A percentile compares a stretch with the other conserved stretches of the same genome.
Evolutionary conservation across 345 rosid species (phyloP).

Genomic region (Hibiscus tridactylites): DNA sequence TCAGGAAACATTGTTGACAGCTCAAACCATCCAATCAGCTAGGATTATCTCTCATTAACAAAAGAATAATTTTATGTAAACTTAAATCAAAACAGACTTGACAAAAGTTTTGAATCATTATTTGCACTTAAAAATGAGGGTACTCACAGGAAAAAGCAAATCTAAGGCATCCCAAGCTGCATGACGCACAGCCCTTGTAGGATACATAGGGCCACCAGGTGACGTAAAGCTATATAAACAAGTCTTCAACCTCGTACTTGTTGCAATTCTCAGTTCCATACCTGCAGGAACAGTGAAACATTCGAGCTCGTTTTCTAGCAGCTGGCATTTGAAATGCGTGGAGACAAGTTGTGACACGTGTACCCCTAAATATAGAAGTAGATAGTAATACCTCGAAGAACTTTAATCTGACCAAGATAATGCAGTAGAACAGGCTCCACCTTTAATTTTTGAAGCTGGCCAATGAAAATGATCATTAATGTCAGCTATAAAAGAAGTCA

Average conservation of each 20-base stretch:
- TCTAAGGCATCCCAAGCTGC: conserved; percentile 97
- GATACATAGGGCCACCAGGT: conserved; percentile 98
- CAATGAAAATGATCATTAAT: not conserved
- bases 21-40: not conserved
- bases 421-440: conserved; percentile 94
- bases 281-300: conserved; percentile 34
- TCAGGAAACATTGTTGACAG: not conserved
- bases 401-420: conserved; percentile 70
- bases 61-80: not conserved
- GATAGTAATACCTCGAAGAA: conserved; percentile 56
- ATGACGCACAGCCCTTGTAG: conserved; percentile 94
- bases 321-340: too few species aligned
- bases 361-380: too few species aligned
- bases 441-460: conserved; percentile 89
- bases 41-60: not conserved
- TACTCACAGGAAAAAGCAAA: conserved; percentile 88
- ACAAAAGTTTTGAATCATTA: not conserved
- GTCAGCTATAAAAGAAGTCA: not conserved
- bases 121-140: not conserved
- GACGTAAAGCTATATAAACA: conserved; percentile 93
- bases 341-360: too few species aligned
- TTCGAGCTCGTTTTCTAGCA: not conserved
- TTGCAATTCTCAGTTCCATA: conserved; percentile 86
- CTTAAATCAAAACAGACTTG: too few species aligned
- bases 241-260: conserved; percentile 86